Conservation (phyloP, 805 yeast species). For the Ogataea paraovalis region DNA sequence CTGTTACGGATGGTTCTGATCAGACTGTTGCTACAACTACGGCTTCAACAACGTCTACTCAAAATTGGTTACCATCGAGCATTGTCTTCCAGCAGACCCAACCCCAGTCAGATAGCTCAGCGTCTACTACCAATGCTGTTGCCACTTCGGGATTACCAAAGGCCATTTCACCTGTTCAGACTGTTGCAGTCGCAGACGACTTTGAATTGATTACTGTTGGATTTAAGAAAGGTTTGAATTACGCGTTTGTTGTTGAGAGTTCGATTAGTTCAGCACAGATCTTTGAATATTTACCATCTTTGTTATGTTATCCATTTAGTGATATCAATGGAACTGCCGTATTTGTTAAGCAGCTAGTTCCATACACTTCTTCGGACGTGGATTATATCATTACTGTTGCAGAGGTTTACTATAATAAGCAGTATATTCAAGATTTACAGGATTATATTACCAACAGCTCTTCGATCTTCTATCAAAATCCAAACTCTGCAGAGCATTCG, state of each 20-base stretch:
- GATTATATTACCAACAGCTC: slow-evolving; percentile 42
- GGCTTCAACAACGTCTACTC: slow-evolving; percentile 13
- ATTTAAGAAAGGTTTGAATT: slow-evolving; percentile 73
- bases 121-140: slow-evolving; percentile 29
- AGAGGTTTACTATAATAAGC: slow-evolving; percentile 72
- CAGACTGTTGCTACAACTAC: background rate
- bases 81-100: slow-evolving; percentile 33
- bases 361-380: slow-evolving; percentile 54
- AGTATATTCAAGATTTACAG: slow-evolving; percentile 46
- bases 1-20: background rate
- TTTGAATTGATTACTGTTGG: slow-evolving; percentile 67
- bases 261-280: slow-evolving; percentile 80
- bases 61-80: slow-evolving; percentile 43
- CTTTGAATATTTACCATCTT: slow-evolving; percentile 77
- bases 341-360: slow-evolving; percentile 66
- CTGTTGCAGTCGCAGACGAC: slow-evolving; percentile 40
- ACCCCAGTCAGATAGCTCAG: slow-evolving; percentile 25
- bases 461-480: slow-evolving; percentile 61
- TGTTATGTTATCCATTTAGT: slow-evolving; percentile 58
- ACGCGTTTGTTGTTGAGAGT: slow-evolving; percentile 73
- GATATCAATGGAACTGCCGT: slow-evolving; percentile 34
- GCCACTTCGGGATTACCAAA: slow-evolving; percentile 61
- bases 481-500: slow-evolving; percentile 48
- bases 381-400: slow-evolving; percentile 84
- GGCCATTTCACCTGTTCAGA: slow-evolving; percentile 64